Base-by-base conservation (phyloP, 257 asterid species). In the Fraxinus cuspidata region DNA sequence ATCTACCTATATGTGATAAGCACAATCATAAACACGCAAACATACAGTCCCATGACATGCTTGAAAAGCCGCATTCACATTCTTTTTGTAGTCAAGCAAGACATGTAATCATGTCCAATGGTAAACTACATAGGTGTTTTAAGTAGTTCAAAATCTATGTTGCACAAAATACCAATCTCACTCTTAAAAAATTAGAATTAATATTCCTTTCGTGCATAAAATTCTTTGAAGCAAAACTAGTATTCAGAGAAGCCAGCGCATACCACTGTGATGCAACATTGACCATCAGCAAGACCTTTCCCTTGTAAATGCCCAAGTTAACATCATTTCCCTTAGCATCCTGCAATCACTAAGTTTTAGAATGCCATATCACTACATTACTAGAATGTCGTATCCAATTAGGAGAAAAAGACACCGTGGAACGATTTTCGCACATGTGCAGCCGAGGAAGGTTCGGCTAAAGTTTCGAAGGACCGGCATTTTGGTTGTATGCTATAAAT, bases 301-400 rank as follows among this genome's bases (percentile, higher is more conserved):
- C 93, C 81, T 82, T 91, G 90, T 84, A 91, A 32, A 15, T 58
- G 76, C 93, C 80, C 77, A 92, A 85, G 84, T 90, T 79, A 25
- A 85, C 83, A 77, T 83, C 79, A 40, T 79, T 85, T n/a, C 88
- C 86, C 28, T 44, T 81, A 7, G 91, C 84, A 76, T 90, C 96
- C 93, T 90, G 87, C 81, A 76, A 58, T n/a, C 31, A 70, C 28
- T 12, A 2, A 34, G 35, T 66, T 67, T 56, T n/a, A 42, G 49
- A 18, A 42, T 34, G 66, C 65, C 25, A 70, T n/a, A 21, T 27
- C 9, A 51, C 11, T 13, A 25, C 69, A 60, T 56, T 47, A 56
- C 28, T 19, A 56, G 7, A 19, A 11, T 63, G 16, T 27, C 19
- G 6, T 25, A 63, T 25, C 3, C 19, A 23, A 63, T 23, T 25